These are phyloP conservation scores for Mangifera indica DNA, from an alignment of 345 rosid genomes.

Conservation along the genomic window DNA sequence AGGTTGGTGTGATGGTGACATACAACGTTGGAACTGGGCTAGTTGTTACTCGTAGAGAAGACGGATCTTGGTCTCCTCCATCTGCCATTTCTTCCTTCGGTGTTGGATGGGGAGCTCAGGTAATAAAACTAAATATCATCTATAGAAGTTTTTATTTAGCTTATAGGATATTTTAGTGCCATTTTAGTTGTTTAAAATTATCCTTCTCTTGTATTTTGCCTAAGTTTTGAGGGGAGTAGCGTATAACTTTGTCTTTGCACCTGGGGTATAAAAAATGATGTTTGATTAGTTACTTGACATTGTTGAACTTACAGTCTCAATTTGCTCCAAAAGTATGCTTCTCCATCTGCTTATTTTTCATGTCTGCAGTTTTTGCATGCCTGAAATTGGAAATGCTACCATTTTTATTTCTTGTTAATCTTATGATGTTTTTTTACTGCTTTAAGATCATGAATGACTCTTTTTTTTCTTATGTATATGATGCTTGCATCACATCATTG, in stretches of 20 bases:
- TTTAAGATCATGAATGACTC: not conserved
- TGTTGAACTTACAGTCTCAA: not conserved
- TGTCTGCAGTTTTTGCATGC: constrained; percentile 1
- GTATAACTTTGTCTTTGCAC: not conserved
- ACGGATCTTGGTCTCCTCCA: constrained; percentile 30
- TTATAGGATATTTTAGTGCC: not conserved
- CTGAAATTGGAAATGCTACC: not conserved
- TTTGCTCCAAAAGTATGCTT: not conserved
- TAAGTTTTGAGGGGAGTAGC: not conserved
- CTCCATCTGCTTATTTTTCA: not conserved
- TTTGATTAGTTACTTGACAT: not conserved
- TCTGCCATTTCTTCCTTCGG: constrained; percentile 29
- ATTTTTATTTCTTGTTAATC: not conserved
- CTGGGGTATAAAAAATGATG: not conserved
- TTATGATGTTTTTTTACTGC: not conserved
- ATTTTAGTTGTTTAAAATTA: not conserved
- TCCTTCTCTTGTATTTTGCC: not conserved
- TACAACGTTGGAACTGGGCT: constrained; percentile 29
- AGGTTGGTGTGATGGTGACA: constrained; percentile 30
- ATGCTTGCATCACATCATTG: not conserved
- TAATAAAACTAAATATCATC: not conserved
- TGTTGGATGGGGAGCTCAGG: constrained; percentile 31
- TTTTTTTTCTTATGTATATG: no score
- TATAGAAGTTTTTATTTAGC: not conserved
- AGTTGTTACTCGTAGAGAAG: constrained; percentile 25